phyloP scores from a whole-genome alignment of 192 early-diverging fungal genomes.

The Cladochytrium replicatum region DNA sequence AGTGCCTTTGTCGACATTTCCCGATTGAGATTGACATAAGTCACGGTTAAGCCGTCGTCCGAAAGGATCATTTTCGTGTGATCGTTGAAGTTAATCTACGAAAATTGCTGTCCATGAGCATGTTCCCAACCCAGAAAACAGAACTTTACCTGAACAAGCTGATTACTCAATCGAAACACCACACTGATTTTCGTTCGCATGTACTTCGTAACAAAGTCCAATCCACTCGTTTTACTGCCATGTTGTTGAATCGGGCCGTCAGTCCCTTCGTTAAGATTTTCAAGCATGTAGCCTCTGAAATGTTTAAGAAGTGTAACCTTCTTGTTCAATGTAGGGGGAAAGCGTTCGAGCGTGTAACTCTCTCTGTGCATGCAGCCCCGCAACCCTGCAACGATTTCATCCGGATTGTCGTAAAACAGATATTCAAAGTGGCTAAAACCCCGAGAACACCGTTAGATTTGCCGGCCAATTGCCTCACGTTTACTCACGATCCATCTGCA shows the following conservation, averaged over 20 bases:
- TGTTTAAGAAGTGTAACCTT: conserved; percentile 49
- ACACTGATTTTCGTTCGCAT: conserved; percentile 50
- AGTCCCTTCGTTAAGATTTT: conserved; percentile 32
- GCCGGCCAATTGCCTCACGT: background rate
- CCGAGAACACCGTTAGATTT: background rate
- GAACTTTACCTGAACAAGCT: conserved; percentile 58
- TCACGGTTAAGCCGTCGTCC: conserved; percentile 40
- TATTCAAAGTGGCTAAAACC: conserved; percentile 31
- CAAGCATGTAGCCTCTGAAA: conserved; percentile 54
- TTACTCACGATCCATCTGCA: conserved; percentile 42
- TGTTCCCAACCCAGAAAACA: conserved; percentile 6
- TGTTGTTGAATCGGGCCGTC: conserved; percentile 3
- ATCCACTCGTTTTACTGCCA: conserved; percentile 3
- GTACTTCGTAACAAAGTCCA: conserved; percentile 57
- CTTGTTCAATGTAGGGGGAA: conserved; percentile 44
- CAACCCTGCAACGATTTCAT: too few relatives aligned
- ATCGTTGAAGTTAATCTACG: conserved; percentile 62
- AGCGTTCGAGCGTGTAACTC: conserved; percentile 25
- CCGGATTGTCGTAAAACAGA: conserved; percentile 24
- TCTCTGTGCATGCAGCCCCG: conserved; percentile 33
- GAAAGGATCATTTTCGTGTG: conserved; percentile 61
- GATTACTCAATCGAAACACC: conserved; percentile 59
- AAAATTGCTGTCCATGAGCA: conserved; percentile 9
- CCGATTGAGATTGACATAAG: conserved; percentile 46
- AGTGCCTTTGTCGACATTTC: conserved; percentile 18